Evolutionary conservation across 164 flowering plant species (phyloP).

Genomic region (Stephania yunnanensis): DNA sequence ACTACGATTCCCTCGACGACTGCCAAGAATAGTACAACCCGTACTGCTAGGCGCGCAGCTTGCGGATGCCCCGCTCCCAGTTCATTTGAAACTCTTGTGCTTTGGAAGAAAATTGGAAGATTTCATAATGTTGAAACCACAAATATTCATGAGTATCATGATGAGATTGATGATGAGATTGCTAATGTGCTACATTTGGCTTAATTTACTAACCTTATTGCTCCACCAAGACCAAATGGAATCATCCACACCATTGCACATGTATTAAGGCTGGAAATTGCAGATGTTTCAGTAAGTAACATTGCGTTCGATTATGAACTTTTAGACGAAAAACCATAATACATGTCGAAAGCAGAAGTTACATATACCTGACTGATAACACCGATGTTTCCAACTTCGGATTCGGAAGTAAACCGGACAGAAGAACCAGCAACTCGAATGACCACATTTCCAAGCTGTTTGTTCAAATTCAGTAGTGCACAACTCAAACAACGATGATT

Average conservation of each 20-base stretch:
- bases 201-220: conserved; percentile 53
- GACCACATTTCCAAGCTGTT: conserved; percentile 79
- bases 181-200: neutral
- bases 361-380: conserved; percentile 49
- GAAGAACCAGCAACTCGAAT: conserved; percentile 68
- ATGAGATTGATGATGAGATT: too few relatives aligned
- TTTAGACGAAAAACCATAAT: too few relatives aligned
- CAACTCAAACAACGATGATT: too few relatives aligned
- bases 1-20: conserved; percentile 40
- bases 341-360: neutral
- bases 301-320: neutral
- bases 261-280: conserved; percentile 51
- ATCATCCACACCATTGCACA: conserved; percentile 51
- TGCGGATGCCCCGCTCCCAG: conserved; percentile 66
- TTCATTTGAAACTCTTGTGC: conserved; percentile 81
- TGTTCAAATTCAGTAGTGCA: too few relatives aligned
- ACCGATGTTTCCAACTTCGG: conserved; percentile 69
- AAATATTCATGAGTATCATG: too few relatives aligned
- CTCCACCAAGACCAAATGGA: conserved; percentile 63
- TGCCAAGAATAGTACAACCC: conserved; percentile 41
- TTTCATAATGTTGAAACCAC: neutral
- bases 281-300: neutral
- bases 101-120: conserved; percentile 15
- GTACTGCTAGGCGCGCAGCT: conserved; percentile 53
- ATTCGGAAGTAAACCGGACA: conserved; percentile 70